Conservation (phyloP, 169 alveolate genomes). For the Plasmodium gonderi region DNA sequence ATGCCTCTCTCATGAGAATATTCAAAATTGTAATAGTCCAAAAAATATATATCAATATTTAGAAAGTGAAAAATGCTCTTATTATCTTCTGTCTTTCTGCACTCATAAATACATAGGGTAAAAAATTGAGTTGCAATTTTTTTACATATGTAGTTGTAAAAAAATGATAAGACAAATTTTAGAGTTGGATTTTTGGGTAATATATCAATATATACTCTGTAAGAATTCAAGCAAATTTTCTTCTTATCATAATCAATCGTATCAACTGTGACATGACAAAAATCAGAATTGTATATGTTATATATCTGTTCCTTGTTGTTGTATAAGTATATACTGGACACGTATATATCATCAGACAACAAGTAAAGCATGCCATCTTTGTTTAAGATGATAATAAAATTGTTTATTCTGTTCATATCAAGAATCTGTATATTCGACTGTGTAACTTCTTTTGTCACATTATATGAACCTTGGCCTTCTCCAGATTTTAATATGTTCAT, state of each 20-base stretch:
- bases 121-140: conserved; percentile 45
- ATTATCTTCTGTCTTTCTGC: conserved; percentile 41
- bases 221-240: conserved; percentile 6
- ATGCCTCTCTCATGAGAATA: not conserved
- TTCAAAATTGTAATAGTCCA: not conserved
- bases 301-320: conserved; percentile 28
- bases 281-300: conserved; percentile 39
- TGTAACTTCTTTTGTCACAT: not conserved
- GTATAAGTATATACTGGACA: conserved; percentile 41
- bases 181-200: conserved; percentile 51
- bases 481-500: conserved; percentile 10
- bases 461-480: not conserved
- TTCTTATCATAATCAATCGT: conserved; percentile 39
- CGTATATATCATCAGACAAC: conserved; percentile 44
- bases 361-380: conserved; percentile 59
- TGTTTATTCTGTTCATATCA: conserved; percentile 41
- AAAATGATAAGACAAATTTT: conserved; percentile 41
- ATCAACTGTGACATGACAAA: conserved; percentile 54
- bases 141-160: conserved; percentile 67
- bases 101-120: conserved; percentile 50
- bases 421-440: not conserved
- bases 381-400: conserved; percentile 56
- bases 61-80: conserved; percentile 36
- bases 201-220: conserved; percentile 54
- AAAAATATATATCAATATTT: conserved; percentile 67